Percentiles rank a stretch among this genome's conserved stretches.
These are phyloP conservation scores for Fusarium haematococcum DNA, from an alignment of 2,329 filamentous ascomycete genomes.

Conservation along the genomic window DNA sequence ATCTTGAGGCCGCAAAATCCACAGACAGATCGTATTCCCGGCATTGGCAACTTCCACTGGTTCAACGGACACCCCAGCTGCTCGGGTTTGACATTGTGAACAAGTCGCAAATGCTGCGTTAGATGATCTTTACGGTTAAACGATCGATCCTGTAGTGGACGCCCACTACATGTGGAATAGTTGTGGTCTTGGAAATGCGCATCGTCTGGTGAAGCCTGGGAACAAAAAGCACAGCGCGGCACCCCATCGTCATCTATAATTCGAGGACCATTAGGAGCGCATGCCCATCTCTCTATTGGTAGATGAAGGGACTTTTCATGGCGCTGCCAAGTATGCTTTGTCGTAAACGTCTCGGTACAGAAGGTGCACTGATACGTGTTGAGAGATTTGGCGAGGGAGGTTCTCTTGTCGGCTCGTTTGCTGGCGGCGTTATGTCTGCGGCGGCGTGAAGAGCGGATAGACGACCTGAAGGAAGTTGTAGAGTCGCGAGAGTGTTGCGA, in stretches of 20 bases:
- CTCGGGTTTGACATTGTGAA: not conserved
- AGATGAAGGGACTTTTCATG: not conserved
- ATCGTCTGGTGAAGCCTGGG: not conserved
- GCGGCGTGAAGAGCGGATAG: not conserved
- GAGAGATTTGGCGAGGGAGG: not conserved
- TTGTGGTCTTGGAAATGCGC: not conserved
- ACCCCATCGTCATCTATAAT: not conserved
- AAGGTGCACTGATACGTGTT: not conserved
- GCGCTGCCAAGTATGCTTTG: constrained; percentile 1
- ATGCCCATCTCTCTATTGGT: not conserved
- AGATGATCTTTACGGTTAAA: not conserved
- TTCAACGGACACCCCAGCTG: not conserved
- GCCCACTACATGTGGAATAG: not conserved
- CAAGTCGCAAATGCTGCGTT: not conserved
- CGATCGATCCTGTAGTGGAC: not conserved
- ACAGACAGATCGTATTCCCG: not conserved
- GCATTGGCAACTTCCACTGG: not conserved
- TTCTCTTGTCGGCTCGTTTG: not conserved
- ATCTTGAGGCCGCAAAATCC: not conserved
- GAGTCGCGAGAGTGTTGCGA: constrained; percentile 14
- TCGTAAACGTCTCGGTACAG: not conserved
- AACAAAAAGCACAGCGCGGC: not conserved
- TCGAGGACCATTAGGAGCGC: not conserved
- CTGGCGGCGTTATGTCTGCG: not conserved
- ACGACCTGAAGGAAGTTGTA: not conserved